phyloP scores from a whole-genome alignment of 2,329 filamentous ascomycete species.

The Fonsecaea multimorphosa region DNA sequence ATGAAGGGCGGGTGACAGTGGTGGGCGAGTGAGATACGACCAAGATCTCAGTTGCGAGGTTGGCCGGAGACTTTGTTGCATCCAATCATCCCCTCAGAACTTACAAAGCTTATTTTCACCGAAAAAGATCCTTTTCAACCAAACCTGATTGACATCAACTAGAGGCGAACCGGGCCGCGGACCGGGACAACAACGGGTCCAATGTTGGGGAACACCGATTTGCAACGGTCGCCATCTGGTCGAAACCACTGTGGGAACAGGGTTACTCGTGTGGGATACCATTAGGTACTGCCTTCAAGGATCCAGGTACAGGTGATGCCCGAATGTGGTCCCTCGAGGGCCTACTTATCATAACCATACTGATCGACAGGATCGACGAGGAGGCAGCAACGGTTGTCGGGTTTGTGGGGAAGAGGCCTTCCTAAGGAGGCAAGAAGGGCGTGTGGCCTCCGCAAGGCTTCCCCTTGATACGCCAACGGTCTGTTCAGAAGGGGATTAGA shows the following conservation, averaged over 20 bases:
- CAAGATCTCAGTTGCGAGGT: neutral
- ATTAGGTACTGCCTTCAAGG: too few species aligned
- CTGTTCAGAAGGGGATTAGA: too few species aligned
- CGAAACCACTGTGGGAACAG: neutral
- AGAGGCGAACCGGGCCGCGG: constrained; percentile 1
- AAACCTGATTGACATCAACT: neutral
- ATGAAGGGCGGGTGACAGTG: neutral
- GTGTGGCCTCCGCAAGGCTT: too few species aligned
- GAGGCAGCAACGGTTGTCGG: too few species aligned
- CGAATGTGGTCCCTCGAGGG: too few species aligned
- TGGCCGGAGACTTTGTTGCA: neutral
- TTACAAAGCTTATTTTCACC: neutral
- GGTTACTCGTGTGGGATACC: too few species aligned
- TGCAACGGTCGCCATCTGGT: neutral
- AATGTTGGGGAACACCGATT: neutral
- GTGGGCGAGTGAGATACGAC: neutral
- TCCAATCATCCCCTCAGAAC: neutral
- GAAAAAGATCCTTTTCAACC: neutral
- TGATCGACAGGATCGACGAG: too few species aligned
- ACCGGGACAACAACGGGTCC: neutral
- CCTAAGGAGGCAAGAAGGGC: too few species aligned
- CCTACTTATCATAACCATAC: too few species aligned
- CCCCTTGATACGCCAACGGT: too few species aligned
- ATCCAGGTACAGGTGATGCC: too few species aligned
- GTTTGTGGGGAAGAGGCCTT: too few species aligned